Conservation (phyloP, 192 early-diverging fungal species). For the Mortierella hygrophila region DNA sequence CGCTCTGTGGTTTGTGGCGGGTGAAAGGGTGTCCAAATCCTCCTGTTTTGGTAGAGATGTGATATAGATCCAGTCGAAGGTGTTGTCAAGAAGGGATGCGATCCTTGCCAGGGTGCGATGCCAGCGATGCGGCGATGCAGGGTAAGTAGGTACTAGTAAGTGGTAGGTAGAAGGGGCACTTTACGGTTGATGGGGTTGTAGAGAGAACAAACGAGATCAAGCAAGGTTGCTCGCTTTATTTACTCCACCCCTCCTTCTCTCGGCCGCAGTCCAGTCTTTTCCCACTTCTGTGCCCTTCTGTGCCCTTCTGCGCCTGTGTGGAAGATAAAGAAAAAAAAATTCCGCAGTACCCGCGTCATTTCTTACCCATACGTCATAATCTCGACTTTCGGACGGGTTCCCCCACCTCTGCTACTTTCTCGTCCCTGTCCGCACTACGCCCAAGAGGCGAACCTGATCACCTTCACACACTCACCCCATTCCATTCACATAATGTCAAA, state of each 20-base stretch:
- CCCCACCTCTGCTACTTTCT: background rate
- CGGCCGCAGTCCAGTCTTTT: background rate
- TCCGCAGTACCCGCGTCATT: slow-evolving; percentile 12
- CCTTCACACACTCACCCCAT: background rate
- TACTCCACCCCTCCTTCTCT: background rate
- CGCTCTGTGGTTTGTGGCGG: background rate
- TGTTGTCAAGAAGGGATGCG: background rate
- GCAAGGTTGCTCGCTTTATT: slow-evolving; percentile 18
- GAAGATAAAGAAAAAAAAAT: background rate
- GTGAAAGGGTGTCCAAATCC: background rate
- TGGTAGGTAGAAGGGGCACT: background rate
- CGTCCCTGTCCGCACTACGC: background rate
- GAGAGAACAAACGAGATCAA: slow-evolving; percentile 23
- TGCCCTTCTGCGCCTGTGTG: background rate
- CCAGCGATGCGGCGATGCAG: background rate
- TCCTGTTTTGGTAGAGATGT: background rate
- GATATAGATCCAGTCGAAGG: background rate
- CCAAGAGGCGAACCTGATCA: background rate
- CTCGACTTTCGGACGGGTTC: background rate
- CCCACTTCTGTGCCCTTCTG: background rate
- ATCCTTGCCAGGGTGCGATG: background rate
- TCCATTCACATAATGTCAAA: slow-evolving; percentile 34
- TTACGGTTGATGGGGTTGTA: slow-evolving; percentile 20
- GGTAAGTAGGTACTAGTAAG: background rate
- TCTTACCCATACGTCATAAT: background rate